Percentiles rank a stretch among this genome's conserved stretches.
phyloP scores from a whole-genome alignment of 2,329 filamentous ascomycete genomes.

The Calonectria pseudoturangicola region DNA sequence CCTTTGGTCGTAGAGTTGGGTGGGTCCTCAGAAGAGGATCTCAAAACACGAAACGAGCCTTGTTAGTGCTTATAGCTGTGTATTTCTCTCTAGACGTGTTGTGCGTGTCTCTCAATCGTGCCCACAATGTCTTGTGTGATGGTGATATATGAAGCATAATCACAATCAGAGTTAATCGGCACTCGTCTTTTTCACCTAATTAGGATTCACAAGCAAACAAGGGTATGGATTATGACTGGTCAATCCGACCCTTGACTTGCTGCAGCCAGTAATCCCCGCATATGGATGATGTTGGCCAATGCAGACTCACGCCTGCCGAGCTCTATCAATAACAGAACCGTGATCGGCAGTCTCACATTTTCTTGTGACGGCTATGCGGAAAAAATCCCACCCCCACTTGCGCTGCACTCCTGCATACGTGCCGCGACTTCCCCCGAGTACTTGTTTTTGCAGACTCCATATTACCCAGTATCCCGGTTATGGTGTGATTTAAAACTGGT shows the following conservation, averaged over 20 bases:
- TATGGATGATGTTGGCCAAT: background rate
- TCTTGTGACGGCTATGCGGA: background rate
- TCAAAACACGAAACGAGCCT: no score
- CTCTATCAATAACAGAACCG: background rate
- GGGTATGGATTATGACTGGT: background rate
- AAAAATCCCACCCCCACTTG: conserved; percentile 6
- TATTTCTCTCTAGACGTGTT: no score
- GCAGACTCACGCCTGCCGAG: background rate
- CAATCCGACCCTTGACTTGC: background rate
- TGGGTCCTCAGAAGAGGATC: background rate
- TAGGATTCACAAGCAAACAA: no score
- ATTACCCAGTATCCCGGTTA: background rate
- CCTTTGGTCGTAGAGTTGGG: background rate
- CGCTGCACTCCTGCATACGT: background rate
- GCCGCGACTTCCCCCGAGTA: background rate
- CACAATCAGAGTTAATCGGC: no score
- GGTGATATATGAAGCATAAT: background rate
- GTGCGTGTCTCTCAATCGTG: background rate
- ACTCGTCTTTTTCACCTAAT: no score
- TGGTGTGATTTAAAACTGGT: background rate
- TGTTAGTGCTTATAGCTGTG: no score
- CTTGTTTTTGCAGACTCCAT: background rate
- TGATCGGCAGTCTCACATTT: background rate
- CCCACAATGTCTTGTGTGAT: background rate
- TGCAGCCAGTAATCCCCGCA: background rate